phyloP scores from a whole-genome alignment of 2,329 filamentous ascomycete species.

The Hypoxylon sp. region DNA sequence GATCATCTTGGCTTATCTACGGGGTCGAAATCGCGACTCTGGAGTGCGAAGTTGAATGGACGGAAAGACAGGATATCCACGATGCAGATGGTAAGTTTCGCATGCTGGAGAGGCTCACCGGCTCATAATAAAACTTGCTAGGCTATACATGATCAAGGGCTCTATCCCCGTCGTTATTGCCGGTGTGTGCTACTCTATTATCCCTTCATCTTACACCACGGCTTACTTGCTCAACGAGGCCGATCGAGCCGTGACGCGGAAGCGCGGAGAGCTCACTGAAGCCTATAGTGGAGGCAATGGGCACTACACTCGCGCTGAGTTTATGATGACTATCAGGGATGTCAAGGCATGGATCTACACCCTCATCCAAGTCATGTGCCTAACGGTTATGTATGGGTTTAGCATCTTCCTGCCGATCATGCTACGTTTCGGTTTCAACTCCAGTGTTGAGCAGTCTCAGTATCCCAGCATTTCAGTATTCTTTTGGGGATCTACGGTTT shows the following conservation, averaged over 20 bases:
- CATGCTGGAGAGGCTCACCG: background rate
- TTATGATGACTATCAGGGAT: conserved; percentile 40
- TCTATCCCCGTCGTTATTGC: conserved; percentile 35
- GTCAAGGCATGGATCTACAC: conserved; percentile 42
- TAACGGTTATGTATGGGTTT: conserved; percentile 42
- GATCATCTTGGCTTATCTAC: conserved; percentile 19
- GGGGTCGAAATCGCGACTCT: conserved; percentile 21
- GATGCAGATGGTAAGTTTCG: conserved; percentile 41
- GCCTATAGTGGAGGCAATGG: conserved; percentile 41
- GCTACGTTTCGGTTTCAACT: conserved; percentile 42
- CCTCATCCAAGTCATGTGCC: conserved; percentile 42
- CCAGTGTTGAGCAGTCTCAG: conserved; percentile 42
- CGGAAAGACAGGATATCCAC: conserved; percentile 39
- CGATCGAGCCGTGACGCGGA: conserved; percentile 43
- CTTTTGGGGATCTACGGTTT: conserved; percentile 41
- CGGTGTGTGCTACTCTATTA: conserved; percentile 36
- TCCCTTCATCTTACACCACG: conserved; percentile 40
- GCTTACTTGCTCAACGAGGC: conserved; percentile 44
- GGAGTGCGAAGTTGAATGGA: conserved; percentile 27
- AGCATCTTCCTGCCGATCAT: conserved; percentile 45
- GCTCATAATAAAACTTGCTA: conserved; percentile 11
- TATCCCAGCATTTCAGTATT: conserved; percentile 44
- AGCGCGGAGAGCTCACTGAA: conserved; percentile 42
- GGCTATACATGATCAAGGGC: conserved; percentile 44
- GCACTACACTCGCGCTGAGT: conserved; percentile 40